phyloP scores from a whole-genome alignment of 2,329 filamentous ascomycete genomes.

The Botryotinia convoluta region DNA sequence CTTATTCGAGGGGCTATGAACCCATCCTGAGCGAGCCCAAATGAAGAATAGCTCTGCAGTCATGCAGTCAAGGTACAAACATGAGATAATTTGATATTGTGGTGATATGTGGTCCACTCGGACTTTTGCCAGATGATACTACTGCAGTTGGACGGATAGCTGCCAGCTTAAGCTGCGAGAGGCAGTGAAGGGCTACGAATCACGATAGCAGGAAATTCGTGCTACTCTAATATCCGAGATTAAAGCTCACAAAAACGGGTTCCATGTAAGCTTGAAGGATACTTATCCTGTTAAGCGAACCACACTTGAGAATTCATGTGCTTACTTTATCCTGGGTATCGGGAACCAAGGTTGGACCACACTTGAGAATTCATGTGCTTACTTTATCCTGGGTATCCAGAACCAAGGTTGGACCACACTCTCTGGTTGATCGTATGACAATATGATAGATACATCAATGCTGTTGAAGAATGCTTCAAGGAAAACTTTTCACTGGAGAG shows the following conservation, averaged over 20 bases:
- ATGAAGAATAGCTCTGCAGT: slow-evolving; percentile 5
- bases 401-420: too few relatives aligned
- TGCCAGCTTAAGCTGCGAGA: not conserved
- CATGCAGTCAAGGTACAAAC: slow-evolving; percentile 25
- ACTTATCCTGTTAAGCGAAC: not conserved
- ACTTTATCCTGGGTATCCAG: too few relatives aligned
- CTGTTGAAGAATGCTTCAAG: not conserved
- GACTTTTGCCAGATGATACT: slow-evolving; percentile 15
- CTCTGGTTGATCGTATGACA: not conserved
- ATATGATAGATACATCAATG: not conserved
- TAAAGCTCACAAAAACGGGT: not conserved
- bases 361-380: not conserved
- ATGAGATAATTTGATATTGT: slow-evolving; percentile 27
- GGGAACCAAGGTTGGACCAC: not conserved
- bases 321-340: not conserved
- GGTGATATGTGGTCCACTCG: slow-evolving; percentile 20
- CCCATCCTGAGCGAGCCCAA: slow-evolving; percentile 22
- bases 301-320: not conserved
- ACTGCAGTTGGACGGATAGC: not conserved
- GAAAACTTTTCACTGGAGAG: not conserved
- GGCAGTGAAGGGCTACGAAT: not conserved
- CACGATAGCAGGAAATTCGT: not conserved
- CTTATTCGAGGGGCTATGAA: not conserved
- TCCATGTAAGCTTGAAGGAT: not conserved
- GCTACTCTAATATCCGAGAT: not conserved